Evolutionary conservation across 192 early-diverging fungal genomes (phyloP), one percentile per base, ranked within the genome.

Genomic region (Rhizophagus clarus): DNA sequence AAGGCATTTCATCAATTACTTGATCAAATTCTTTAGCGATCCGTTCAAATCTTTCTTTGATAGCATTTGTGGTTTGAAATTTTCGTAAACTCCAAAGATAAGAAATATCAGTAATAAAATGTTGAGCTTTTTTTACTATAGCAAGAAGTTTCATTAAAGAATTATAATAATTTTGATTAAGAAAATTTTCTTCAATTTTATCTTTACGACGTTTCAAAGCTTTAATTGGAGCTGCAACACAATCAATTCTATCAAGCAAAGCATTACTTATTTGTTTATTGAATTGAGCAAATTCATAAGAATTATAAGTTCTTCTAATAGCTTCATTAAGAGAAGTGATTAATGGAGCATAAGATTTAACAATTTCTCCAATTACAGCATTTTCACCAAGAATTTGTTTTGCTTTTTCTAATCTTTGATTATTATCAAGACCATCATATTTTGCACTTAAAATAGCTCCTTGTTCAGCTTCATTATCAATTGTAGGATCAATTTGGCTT

Each of bases 111-210:
- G 56, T 61, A 62, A 76, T 61, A 34, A 76, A 76, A 40, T 76
- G 60, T 63, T 63, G 56, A 42, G 61, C 32, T 76, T 76, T 76
- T 20, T 76, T 76, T 4, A 76, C 37, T 4, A 63, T 24, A 15
- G 74, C 74, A 28, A 76, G 31, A 37, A 76, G 40, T 15, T 40
- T 51, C 24, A 76, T 47, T 40, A 76, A 76, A 61, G 56, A 15
- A 62, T 63, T 42, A 40, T 76, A 76, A 63, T 76, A 76, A 76
- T 63, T 24, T 63, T 76, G 56, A n/a, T 63, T 37, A 37, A 63
- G 56, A 42, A 76, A 76, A 26, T 62, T 76, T 34, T 32, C 17
- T 42, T 76, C 74, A 42, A 61, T 74, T 37, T 74, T 61, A 20
- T 74, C 56, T 32, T 74, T 51, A 10, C 56, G 73, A 42, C 73